Percentiles rank a stretch among this genome's conserved stretches.
phyloP scores from a whole-genome alignment of 306 rosid species.

The Delonix regia region DNA sequence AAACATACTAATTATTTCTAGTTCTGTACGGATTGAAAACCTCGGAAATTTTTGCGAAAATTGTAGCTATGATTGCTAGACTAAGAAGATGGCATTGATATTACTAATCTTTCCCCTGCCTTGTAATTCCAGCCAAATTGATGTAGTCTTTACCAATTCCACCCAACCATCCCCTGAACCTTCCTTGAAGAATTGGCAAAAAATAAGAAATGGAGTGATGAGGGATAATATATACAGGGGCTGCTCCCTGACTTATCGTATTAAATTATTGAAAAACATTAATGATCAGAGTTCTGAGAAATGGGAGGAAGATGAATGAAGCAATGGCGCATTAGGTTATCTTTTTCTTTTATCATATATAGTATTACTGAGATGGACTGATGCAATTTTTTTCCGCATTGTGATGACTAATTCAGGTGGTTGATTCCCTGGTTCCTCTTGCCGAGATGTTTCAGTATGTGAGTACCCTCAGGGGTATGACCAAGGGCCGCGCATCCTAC shows the following conservation, averaged over 20 bases:
- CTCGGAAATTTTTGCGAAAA: neutral
- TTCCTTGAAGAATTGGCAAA: neutral
- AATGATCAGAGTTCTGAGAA: neutral
- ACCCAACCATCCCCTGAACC: neutral
- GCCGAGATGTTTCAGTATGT: constrained; percentile 99
- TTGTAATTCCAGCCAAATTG: neutral
- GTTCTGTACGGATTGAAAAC: neutral
- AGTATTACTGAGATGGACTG: no score
- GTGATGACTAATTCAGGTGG: no score
- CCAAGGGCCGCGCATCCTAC: constrained; percentile 98
- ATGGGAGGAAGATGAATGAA: neutral
- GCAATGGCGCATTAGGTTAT: neutral
- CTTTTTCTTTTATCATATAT: neutral
- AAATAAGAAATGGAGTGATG: neutral
- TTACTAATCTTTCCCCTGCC: neutral
- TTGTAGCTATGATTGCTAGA: neutral
- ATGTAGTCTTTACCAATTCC: neutral
- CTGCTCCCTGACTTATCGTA: neutral
- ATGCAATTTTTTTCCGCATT: no score
- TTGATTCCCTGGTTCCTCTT: constrained; percentile 85
- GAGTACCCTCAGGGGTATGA: constrained; percentile 93
- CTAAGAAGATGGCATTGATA: neutral
- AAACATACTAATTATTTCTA: no score
- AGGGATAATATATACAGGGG: neutral
- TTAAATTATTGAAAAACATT: neutral